phyloP scores from a whole-genome alignment of 2,329 filamentous ascomycete species.

The Plenodomus lindquistii region DNA sequence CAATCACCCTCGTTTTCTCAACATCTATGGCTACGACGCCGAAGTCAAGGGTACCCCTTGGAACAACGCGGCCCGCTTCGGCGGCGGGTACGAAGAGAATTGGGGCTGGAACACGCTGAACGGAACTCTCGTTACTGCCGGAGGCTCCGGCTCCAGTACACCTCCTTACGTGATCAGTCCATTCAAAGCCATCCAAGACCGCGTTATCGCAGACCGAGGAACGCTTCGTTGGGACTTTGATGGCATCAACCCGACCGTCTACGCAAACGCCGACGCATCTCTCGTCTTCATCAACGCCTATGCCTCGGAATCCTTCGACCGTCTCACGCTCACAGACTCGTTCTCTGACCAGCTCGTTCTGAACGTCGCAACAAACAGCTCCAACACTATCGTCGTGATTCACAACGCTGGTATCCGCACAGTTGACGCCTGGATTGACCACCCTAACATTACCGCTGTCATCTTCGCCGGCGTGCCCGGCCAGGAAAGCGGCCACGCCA shows the following conservation, averaged over 20 bases:
- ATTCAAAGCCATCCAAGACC: slow-evolving; percentile 45
- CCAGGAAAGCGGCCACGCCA: slow-evolving; percentile 76
- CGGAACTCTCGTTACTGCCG: slow-evolving; percentile 49
- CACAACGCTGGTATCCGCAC: slow-evolving; percentile 63
- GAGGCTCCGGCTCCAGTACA: slow-evolving; percentile 45
- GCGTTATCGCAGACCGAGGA: slow-evolving; percentile 32
- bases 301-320: slow-evolving; percentile 43
- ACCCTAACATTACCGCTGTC: slow-evolving; percentile 79
- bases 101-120: slow-evolving; percentile 39
- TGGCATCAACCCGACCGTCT: slow-evolving; percentile 33
- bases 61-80: slow-evolving; percentile 44
- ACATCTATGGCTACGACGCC: slow-evolving; percentile 48
- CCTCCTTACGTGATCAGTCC: slow-evolving; percentile 48
- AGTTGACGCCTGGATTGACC: slow-evolving; percentile 72
- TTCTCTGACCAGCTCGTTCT: slow-evolving; percentile 45
- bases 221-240: slow-evolving; percentile 44
- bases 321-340: slow-evolving; percentile 21
- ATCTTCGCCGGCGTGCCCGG: slow-evolving; percentile 79
- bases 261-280: slow-evolving; percentile 47
- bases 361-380: slow-evolving; percentile 51
- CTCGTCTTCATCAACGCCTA: slow-evolving; percentile 63
- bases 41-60: slow-evolving; percentile 40
- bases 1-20: slow-evolving; percentile 46
- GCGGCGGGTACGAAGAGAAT: slow-evolving; percentile 47
- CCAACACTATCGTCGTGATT: slow-evolving; percentile 56